A percentile compares a stretch with the other conserved stretches of the same genome.
phyloP scores from a whole-genome alignment of 768 basidiomycete species.

The Dentipellis fragilis region DNA sequence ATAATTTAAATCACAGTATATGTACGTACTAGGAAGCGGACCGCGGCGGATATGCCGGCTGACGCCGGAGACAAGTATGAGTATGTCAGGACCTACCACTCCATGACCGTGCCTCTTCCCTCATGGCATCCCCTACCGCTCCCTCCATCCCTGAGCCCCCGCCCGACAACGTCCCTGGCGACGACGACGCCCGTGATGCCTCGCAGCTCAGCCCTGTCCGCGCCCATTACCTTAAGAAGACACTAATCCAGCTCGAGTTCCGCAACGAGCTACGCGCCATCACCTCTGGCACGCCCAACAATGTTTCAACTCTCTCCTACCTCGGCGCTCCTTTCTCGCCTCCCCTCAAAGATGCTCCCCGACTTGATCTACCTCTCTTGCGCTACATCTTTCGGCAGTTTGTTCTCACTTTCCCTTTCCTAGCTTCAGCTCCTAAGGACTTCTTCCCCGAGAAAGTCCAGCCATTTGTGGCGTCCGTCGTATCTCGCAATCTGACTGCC shows the following conservation, averaged over 20 bases:
- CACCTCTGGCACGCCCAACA: slow-evolving; percentile 36
- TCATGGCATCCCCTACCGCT: too few relatives aligned
- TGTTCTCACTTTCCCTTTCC: slow-evolving; percentile 91
- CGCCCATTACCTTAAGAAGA: slow-evolving; percentile 97
- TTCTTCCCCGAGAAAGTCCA: slow-evolving; percentile 95
- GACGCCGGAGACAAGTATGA: too few relatives aligned
- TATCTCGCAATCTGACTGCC: slow-evolving; percentile 69
- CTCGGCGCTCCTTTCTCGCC: slow-evolving; percentile 84
- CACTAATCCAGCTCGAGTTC: slow-evolving; percentile 82
- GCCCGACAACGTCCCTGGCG: not conserved
- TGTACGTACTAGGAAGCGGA: too few relatives aligned
- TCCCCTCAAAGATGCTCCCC: slow-evolving; percentile 46
- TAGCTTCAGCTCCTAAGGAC: slow-evolving; percentile 76
- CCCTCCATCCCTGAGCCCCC: not conserved
- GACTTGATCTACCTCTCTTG: slow-evolving; percentile 76
- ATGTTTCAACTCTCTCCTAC: slow-evolving; percentile 65
- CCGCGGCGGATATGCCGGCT: too few relatives aligned
- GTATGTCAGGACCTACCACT: not conserved
- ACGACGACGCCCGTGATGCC: not conserved
- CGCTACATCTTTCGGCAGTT: slow-evolving; percentile 88
- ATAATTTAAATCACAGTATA: slow-evolving; percentile 3
- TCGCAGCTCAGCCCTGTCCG: slow-evolving; percentile 69
- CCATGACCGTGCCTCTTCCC: not conserved
- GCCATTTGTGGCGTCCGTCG: slow-evolving; percentile 78
- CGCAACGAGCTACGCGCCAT: slow-evolving; percentile 65